Base-by-base conservation (phyloP, 148 eudicot species). In the Chenopodium berlandieri region DNA sequence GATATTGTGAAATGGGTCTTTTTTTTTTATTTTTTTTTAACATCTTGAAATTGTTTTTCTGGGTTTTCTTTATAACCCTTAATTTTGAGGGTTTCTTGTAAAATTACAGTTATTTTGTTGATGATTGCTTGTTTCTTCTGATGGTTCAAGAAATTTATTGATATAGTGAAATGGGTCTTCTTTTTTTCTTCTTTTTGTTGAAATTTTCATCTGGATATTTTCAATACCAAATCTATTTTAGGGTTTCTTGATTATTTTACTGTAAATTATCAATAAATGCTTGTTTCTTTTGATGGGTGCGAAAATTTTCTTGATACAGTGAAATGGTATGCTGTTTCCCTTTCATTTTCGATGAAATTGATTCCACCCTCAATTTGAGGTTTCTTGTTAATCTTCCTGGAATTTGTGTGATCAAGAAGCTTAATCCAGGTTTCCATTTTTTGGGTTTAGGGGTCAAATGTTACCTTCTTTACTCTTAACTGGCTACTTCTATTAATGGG, bases 361-460 rank as follows among this genome's bases (percentile, higher is more conserved):
- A 40, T 10, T 52, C 11, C 56, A 10, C 56, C 62, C 62, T 17
- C 4, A 56, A 32, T 31, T 69, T 69, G 8, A 17, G 23, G 37
- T 65, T 78, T 47, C 46, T 78, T 27, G 17, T 30, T 66, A 2
- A 25, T 65, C 47, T n/a, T 79, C 14, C 12, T 25, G 62, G 77
- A 71, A 20, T 62, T 80, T 52, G 11, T 58, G 19, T 58, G 60
- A 80, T 44, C 8, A 11, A 34, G 58, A 72, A 71, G 32, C 14
- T 34, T 60, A 3, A 4, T 23, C n/a, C 5, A 40, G 60, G 13
- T 64, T 48, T 27, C 75, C 74, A 64, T 78, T 60, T 48, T 5
- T 46, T 22, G 75, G 78, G 70, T 37, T 75, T 79, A 54, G 75
- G 82, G 82, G 40, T 79, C 67, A 58, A 60, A 10, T 47, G 44